Conservation (phyloP, 73 alveolate genomes). For the Breviolum minutum region DNA sequence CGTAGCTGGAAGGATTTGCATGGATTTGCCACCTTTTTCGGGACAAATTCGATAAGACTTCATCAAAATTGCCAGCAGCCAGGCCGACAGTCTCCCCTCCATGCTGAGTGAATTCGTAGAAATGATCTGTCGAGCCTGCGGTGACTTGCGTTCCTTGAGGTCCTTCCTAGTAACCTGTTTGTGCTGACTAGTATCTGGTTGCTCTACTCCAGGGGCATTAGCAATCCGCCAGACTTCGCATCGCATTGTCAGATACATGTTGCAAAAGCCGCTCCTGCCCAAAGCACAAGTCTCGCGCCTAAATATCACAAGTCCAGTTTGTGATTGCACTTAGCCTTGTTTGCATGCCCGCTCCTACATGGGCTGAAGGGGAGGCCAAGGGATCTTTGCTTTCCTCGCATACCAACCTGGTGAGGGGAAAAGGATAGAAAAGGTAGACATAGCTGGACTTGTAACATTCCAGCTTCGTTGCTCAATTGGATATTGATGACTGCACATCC, state of each 20-base stretch:
- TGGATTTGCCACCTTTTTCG: no score
- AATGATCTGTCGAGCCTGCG: not conserved
- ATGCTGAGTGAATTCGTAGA: not conserved
- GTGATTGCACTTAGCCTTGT: not conserved
- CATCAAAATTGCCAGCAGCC: not conserved
- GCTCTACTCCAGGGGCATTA: not conserved
- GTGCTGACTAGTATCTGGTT: not conserved
- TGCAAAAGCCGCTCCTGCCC: constrained; percentile 59
- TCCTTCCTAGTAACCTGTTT: not conserved
- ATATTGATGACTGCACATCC: no score
- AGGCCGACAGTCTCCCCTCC: not conserved
- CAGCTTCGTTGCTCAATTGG: no score
- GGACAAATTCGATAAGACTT: not conserved
- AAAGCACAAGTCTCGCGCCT: not conserved
- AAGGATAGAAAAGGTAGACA: not conserved
- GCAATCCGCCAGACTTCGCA: constrained; percentile 55
- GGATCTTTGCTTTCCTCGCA: not conserved
- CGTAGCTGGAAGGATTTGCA: no score
- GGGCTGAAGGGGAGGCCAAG: constrained; percentile 13
- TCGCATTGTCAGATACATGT: constrained; percentile 44
- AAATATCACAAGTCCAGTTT: not conserved
- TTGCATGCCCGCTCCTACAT: not conserved
- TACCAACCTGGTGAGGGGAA: not conserved
- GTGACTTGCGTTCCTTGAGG: no score
- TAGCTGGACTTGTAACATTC: not conserved